Evolutionary conservation across 2,329 filamentous ascomycete species (phyloP), one percentile per base, ranked within the genome.

Genomic region (Mycocentrospora acerina): DNA sequence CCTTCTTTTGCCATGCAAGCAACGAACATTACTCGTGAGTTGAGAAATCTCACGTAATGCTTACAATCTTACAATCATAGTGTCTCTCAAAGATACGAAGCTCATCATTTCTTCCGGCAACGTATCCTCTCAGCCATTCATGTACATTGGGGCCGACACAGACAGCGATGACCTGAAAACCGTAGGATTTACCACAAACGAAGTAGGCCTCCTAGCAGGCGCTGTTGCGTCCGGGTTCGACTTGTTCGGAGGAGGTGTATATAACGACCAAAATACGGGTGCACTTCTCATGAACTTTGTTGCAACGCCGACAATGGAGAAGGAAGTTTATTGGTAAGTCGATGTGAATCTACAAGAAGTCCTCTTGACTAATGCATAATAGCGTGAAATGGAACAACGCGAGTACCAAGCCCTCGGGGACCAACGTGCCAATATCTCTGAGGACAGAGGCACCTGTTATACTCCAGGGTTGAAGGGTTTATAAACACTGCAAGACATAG

Each of bases 231-330:
- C 37, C 7, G 44, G 44, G 9, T 67, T 69, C 37, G 38, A 49
- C 6, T 51, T 62, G 29, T 67, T 64, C 35, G 64, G 63, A 17
- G 46, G 49, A 24, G 49, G 49, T 43, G 63, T 60, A 10, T 65
- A 60, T 37, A 63, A 66, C 43, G 51, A 51, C 29, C 37, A 44
- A 13, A 39, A 39, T 2, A 35, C 35, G 9, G 35, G 41, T 4
- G 25, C 34, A 9, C 40, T 54, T 11, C 31, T 49, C 22, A 54
- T 54, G 51, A 49, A 47, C n/a, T 54, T 54, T 35, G 30, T 46
- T 25, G 51, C 51, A 12, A 38, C 35, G 4, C 40, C 40, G 3
- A 44, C 45, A 12, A 49, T 49, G 10, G 48, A 51, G 28, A 46
- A 40, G 3, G 48, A 39, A 16, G 32, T 54, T 6, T 51, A 51